Percentiles rank a stretch among this genome's conserved stretches.
Evolutionary conservation across 202 grass and related monocot genomes (phyloP).

Genomic region (Setaria viridis): DNA sequence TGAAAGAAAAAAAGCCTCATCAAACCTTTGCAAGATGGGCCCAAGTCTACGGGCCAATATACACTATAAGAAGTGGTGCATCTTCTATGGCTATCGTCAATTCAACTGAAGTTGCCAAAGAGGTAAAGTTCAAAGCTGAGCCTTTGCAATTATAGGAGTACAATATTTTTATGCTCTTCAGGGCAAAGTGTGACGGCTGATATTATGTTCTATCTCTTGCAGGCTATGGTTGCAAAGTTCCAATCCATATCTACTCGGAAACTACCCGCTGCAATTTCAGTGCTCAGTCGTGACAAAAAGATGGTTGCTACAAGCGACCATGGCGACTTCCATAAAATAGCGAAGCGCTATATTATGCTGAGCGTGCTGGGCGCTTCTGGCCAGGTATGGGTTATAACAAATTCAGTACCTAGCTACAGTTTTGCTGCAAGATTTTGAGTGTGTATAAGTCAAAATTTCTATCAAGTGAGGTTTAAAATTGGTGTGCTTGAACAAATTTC

Average conservation of each 20-base stretch:
- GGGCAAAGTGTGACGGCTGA: too few species aligned
- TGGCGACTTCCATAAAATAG: slow-evolving; percentile 81
- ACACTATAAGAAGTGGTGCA: too few species aligned
- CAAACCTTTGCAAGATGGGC: too few species aligned
- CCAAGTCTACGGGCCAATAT: too few species aligned
- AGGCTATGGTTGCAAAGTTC: slow-evolving; percentile 86
- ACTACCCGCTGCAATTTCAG: slow-evolving; percentile 63
- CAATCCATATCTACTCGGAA: slow-evolving; percentile 84
- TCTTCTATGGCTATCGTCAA: too few species aligned
- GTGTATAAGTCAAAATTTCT: neutral
- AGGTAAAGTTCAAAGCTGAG: too few species aligned
- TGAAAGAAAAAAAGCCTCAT: too few species aligned
- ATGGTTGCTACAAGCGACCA: slow-evolving; percentile 90
- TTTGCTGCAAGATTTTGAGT: too few species aligned
- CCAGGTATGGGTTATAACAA: slow-evolving; percentile 47
- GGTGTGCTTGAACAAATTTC: slow-evolving; percentile 30
- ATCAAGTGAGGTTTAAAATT: neutral
- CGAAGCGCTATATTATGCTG: slow-evolving; percentile 71
- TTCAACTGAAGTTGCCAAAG: too few species aligned
- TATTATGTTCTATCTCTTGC: neutral
- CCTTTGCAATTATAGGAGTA: too few species aligned
- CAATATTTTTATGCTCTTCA: too few species aligned
- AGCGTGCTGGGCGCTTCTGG: slow-evolving; percentile 66
- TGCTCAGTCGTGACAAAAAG: slow-evolving; percentile 70
- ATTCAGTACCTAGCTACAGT: too few species aligned